Evolutionary conservation across 306 rosid species (phyloP), one percentile per base, ranked within the genome.

Genomic region (Trifolium repens): DNA sequence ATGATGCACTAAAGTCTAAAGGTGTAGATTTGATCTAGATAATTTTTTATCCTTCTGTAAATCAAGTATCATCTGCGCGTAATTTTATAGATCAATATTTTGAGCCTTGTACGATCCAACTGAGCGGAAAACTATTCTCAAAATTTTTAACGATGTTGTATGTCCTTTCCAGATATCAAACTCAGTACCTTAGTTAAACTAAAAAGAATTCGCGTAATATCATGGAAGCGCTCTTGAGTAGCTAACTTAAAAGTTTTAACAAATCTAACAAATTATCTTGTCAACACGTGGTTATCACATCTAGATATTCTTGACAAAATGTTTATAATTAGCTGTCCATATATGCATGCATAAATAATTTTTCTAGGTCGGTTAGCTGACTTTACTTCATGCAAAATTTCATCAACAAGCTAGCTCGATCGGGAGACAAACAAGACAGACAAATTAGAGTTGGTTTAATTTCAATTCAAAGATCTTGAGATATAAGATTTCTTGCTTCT

Each of bases 361-460:
- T 61, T 15, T 8, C 6, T n/a, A 13, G 15, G 39, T 54, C 14
- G 12, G 13, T 0, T 15, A 15, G 47, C 34, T 66, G 71, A 11
- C 53, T 16, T 19, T 42, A 40, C 53, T 19, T 19, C 34, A 40
- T 67, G 55, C 39, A 24, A 43, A 43, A 43, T 47, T 43, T 67
- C 55, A 24, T 3, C 7, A 24, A 67, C 22, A 42, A 43, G 34
- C 39, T 24, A 22, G 4, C 67, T 14, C 7, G 24, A 40, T 24
- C 37, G 12, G 13, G 14, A 43, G 13, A 43, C 80, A 55, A 55
- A 54, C 35, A 67, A 55, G 40, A 76, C 37, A 15, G 26, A 55
- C 74, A 43, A 30, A 57, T 32, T 32, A 32, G 35, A 67, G 49
- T 55, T 42, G 80, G 74, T 24, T 50, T 63, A n/a, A 34, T 62